A percentile compares a stretch with the other conserved stretches of the same genome.
Evolutionary conservation across 192 early-diverging fungal species (phyloP).

Genomic region (Backusella macrospora): DNA sequence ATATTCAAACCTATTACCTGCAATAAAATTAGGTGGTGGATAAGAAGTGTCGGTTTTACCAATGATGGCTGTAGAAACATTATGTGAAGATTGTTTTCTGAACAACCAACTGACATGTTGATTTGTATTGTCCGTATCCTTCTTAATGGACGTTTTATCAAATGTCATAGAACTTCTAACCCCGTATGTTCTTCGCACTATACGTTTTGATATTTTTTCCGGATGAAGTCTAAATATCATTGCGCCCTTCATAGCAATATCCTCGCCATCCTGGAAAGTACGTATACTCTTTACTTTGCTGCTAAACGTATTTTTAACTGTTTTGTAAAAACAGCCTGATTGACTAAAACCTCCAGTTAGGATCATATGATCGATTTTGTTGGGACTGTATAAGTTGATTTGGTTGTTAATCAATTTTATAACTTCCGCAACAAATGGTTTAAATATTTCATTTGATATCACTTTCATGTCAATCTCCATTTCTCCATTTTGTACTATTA

Average conservation of each 20-base stretch:
- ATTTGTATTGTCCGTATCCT: neutral
- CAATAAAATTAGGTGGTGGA: slow-evolving; percentile 1
- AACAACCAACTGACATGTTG: neutral
- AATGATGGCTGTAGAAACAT: neutral
- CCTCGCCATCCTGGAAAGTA: neutral
- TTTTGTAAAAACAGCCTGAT: neutral
- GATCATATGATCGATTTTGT: neutral
- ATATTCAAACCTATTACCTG: neutral
- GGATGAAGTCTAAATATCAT: neutral
- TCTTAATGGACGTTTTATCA: neutral
- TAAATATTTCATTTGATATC: neutral
- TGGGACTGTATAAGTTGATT: neutral
- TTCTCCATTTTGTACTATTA: neutral
- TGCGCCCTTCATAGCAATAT: slow-evolving; percentile 5
- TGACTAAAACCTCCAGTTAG: slow-evolving; percentile 2
- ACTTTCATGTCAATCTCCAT: slow-evolving; percentile 12
- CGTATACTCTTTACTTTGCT: neutral
- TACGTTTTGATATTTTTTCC: neutral
- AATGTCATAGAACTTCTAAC: neutral
- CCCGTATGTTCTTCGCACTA: neutral
- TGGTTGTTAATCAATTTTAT: neutral
- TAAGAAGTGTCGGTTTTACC: neutral
- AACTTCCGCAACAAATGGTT: neutral
- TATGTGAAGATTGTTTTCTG: neutral
- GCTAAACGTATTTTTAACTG: neutral